Conservation (phyloP, 768 basidiomycete species). For the Imleria badia region DNA sequence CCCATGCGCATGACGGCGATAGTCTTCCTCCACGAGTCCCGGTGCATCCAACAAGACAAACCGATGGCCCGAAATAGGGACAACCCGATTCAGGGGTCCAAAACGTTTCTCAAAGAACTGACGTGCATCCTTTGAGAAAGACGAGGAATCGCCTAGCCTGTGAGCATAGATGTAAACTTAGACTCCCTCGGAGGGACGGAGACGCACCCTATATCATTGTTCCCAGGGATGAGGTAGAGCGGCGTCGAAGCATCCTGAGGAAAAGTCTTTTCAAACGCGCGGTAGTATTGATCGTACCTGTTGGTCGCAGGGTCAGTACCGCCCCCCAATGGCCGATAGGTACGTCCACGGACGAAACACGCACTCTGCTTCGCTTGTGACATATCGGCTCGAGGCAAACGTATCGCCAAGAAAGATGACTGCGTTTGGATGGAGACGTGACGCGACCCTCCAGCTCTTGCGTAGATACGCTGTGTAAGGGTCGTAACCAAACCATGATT, state of each 20-base stretch:
- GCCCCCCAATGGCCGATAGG: not conserved
- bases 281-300: constrained; percentile 62
- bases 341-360: constrained; percentile 36
- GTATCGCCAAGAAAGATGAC: constrained; percentile 82
- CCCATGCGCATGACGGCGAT: constrained; percentile 53
- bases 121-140: constrained; percentile 54
- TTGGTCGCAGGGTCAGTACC: constrained; percentile 4
- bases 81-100: constrained; percentile 63
- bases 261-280: constrained; percentile 66
- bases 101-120: constrained; percentile 60
- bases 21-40: constrained; percentile 82
- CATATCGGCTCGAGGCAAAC: constrained; percentile 61
- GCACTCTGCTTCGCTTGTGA: constrained; percentile 52
- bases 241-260: constrained; percentile 37
- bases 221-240: constrained; percentile 71
- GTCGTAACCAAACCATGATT: constrained; percentile 44
- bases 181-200: not conserved
- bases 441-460: constrained; percentile 68
- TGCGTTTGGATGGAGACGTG: constrained; percentile 54
- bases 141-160: constrained; percentile 55
- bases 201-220: constrained; percentile 72
- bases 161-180: not conserved
- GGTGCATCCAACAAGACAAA: constrained; percentile 75
- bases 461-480: constrained; percentile 57
- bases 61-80: constrained; percentile 66